phyloP scores from a whole-genome alignment of 1,284 basidiomycete genomes.

The Ganoderma lingzhi region DNA sequence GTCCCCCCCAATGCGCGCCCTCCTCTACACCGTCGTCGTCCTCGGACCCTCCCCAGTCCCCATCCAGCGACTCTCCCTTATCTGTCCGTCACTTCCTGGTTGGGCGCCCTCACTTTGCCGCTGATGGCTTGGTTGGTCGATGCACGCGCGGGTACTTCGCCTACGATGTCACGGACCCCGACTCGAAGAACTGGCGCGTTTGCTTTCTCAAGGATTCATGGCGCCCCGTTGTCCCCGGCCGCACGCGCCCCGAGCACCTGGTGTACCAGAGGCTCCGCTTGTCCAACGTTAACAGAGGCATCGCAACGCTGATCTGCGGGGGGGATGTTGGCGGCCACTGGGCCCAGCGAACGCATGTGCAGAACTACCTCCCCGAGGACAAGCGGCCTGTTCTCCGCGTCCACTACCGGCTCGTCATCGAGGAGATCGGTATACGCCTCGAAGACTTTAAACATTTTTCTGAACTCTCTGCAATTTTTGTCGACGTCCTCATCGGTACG shows the following conservation, averaged over 20 bases:
- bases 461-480: not conserved
- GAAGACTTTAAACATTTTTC: not conserved
- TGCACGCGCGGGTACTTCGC: constrained; percentile 11
- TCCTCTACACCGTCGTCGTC: not conserved
- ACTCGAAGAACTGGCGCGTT: not conserved
- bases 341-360: constrained; percentile 9
- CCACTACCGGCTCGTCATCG: constrained; percentile 14
- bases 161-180: not conserved
- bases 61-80: too few species aligned
- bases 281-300: not conserved
- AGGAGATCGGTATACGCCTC: constrained; percentile 12
- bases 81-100: constrained; percentile 9
- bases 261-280: constrained; percentile 12
- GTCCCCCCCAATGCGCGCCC: not conserved
- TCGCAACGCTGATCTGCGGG: constrained; percentile 17
- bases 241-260: constrained; percentile 17
- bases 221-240: constrained; percentile 14
- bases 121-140: constrained; percentile 11
- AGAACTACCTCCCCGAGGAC: not conserved
- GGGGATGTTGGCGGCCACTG: constrained; percentile 18
- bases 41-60: not conserved
- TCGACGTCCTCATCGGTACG: not conserved
- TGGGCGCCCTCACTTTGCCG: constrained; percentile 12
- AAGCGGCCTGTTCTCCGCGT: constrained; percentile 9
- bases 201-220: constrained; percentile 24